Base-by-base conservation (phyloP, 1,139 yeast genomes). In the Saccharomyces hybrid region DNA sequence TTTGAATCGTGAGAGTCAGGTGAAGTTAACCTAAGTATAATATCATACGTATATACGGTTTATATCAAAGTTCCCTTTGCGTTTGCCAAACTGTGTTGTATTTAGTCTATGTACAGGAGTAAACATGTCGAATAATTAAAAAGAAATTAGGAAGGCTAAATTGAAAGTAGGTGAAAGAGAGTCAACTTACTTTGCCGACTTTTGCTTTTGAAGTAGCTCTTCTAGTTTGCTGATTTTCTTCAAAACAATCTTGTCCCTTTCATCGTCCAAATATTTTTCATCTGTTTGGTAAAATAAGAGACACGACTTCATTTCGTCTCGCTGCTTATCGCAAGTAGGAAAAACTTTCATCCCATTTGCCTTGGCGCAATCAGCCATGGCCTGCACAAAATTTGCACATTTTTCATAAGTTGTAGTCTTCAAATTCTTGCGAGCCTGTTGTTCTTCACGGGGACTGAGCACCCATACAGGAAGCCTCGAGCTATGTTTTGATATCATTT, bases 401-500 rank as follows among this genome's bases (percentile, higher is more conserved):
- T 75, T 73, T 51, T 79, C 77, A 73, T 89, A 87, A 0, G 96
- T 82, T 68, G 79, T 79, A 58, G 78, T 82, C 70, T 89, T 86
- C 83, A 95, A 84, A 63, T 89, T 79, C 62, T 82, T 84, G 61
- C 89, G 82, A 34, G 89, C 83, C 61, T 84, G 81, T 71, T 85
- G 85, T 67, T 90, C 97, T 67, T 90, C 97, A 62, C 80, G 79
- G 3, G 97, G 96, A 0, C 95, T 82, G 46, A 90, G 75, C 63
- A 88, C 80, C 97, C 97, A 90, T 13, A 82, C 75, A 1, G 96
- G 96, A 47, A 87, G 71, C 60, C 66, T 69, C 4, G 60, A 56
- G 52, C 65, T 65, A 41, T 66, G 69, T 42, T 57, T 57, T 20
- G 57, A 54, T 59, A 59, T 59, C 44, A 38, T 16, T 5, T 42